phyloP scores from a whole-genome alignment of 768 basidiomycete genomes.

The Termitomyces sp. region DNA sequence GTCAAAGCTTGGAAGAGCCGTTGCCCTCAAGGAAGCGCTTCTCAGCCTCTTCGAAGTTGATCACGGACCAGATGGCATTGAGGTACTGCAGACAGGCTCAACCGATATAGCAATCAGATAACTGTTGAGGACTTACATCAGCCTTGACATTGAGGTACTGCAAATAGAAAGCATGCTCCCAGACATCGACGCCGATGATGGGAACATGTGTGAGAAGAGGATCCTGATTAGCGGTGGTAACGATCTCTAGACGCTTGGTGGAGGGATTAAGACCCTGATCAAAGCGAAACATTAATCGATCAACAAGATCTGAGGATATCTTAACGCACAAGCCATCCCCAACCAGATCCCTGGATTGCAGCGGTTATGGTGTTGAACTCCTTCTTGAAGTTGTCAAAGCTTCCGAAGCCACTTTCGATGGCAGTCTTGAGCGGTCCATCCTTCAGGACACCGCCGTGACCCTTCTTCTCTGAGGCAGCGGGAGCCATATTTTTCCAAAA shows the following conservation, averaged over 20 bases:
- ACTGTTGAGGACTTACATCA: constrained; percentile 53
- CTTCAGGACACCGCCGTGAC: constrained; percentile 51
- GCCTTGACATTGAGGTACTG: constrained; percentile 95
- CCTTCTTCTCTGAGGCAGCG: constrained; percentile 42
- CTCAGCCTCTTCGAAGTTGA: constrained; percentile 88
- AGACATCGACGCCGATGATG: constrained; percentile 89
- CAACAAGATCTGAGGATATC: background rate
- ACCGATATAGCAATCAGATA: background rate
- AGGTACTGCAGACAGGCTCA: constrained; percentile 54
- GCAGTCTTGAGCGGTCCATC: constrained; percentile 64
- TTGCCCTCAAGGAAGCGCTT: constrained; percentile 27
- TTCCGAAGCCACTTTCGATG: constrained; percentile 59
- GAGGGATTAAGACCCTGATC: constrained; percentile 62
- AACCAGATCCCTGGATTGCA: constrained; percentile 88
- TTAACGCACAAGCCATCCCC: constrained; percentile 89
- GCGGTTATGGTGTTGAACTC: constrained; percentile 83
- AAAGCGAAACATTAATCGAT: background rate
- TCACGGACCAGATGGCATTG: constrained; percentile 83
- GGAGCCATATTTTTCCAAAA: constrained; percentile 96
- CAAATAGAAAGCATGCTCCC: constrained; percentile 96
- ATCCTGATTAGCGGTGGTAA: constrained; percentile 95
- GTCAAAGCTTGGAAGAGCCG: constrained; percentile 17
- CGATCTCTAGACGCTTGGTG: constrained; percentile 73
- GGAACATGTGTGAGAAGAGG: constrained; percentile 73
- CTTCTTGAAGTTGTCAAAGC: constrained; percentile 64